Evolutionary conservation across 2,329 filamentous ascomycete species (phyloP).

Genomic region (Pyrenochaeta sp.): DNA sequence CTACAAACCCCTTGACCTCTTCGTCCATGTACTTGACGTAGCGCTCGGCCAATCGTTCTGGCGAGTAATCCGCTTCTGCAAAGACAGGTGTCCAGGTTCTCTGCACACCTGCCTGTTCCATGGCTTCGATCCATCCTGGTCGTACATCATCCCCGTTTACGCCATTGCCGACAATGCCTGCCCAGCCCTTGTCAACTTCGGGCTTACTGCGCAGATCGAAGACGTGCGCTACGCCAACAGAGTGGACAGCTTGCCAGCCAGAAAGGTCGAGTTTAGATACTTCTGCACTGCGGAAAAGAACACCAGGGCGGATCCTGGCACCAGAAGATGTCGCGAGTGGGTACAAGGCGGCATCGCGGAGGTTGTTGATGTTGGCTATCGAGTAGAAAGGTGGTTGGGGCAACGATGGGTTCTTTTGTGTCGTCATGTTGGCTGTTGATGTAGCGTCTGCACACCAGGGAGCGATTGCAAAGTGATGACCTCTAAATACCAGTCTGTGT

Average conservation of each 20-base stretch:
- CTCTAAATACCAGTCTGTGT: neutral
- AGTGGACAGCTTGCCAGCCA: constrained; percentile 36
- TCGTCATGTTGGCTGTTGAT: constrained; percentile 9
- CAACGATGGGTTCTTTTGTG: constrained; percentile 8
- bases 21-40: constrained; percentile 67
- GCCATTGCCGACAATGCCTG: constrained; percentile 27
- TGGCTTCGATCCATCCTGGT: constrained; percentile 24
- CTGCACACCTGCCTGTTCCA: constrained; percentile 53
- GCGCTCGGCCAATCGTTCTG: constrained; percentile 68
- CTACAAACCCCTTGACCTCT: constrained; percentile 67
- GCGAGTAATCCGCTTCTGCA: constrained; percentile 65
- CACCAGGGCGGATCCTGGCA: constrained; percentile 56
- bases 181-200: constrained; percentile 62
- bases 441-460: neutral
- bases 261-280: constrained; percentile 49
- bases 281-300: constrained; percentile 75
- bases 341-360: constrained; percentile 43
- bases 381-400: constrained; percentile 45
- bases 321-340: constrained; percentile 40
- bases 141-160: constrained; percentile 47
- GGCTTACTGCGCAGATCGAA: constrained; percentile 73
- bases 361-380: constrained; percentile 45
- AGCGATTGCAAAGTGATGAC: neutral
- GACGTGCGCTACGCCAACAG: constrained; percentile 68
- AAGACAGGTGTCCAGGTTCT: constrained; percentile 73